Percentiles rank a stretch among this genome's conserved stretches.
Conservation (phyloP, 176 grass and related monocot genomes). For the Musa beccarii region DNA sequence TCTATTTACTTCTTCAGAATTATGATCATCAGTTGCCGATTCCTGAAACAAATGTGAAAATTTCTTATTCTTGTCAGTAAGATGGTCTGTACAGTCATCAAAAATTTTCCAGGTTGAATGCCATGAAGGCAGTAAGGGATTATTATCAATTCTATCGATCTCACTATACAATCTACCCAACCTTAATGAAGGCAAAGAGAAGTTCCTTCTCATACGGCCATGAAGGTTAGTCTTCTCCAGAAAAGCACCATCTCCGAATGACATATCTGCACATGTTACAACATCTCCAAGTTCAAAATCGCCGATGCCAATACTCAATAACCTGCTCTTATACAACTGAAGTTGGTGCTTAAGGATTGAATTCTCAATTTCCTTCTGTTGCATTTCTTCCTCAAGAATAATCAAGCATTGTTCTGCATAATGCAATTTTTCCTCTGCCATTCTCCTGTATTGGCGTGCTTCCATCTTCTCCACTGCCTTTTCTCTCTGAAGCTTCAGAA, state of each 20-base stretch:
- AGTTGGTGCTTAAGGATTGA: constrained; percentile 60
- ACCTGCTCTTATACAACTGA: constrained; percentile 44
- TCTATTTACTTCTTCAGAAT: constrained; percentile 17
- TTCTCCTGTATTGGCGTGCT: constrained; percentile 80
- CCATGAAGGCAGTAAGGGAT: not conserved
- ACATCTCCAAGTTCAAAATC: constrained; percentile 36
- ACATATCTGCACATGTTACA: constrained; percentile 6
- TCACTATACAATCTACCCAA: constrained; percentile 32
- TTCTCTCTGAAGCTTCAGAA: constrained; percentile 80
- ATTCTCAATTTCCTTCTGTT: constrained; percentile 78
- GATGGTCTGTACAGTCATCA: constrained; percentile 12
- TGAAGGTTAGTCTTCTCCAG: constrained; percentile 24
- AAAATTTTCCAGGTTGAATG: constrained; percentile 31
- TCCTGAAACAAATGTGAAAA: not conserved
- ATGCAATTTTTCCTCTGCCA: constrained; percentile 77
- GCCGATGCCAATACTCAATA: constrained; percentile 37
- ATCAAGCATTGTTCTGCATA: constrained; percentile 43
- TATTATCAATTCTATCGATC: constrained; percentile 28
- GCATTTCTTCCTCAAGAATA: constrained; percentile 56
- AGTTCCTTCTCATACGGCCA: constrained; percentile 33
- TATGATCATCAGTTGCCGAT: not conserved
- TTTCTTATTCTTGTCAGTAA: constrained; percentile 23
- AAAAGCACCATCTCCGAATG: constrained; percentile 6
- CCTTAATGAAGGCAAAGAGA: constrained; percentile 46
- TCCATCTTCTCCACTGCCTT: constrained; percentile 85